phyloP scores from a whole-genome alignment of 176 grass and related monocot genomes.

The Rhynchospora tenuis region DNA sequence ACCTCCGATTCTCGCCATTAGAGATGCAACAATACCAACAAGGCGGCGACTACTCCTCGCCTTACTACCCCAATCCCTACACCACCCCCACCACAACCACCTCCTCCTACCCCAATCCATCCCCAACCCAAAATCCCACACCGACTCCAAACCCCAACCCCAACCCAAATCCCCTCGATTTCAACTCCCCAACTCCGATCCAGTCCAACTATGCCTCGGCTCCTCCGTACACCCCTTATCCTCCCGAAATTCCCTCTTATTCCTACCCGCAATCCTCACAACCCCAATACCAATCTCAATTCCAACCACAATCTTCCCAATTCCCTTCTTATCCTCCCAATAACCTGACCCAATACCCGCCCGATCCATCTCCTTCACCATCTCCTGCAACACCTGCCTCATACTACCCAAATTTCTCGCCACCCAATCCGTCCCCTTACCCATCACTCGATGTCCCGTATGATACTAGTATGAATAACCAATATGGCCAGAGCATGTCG shows the following conservation, averaged over 20 bases:
- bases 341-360: conserved; percentile 36
- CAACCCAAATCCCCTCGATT: conserved; percentile 39
- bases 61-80: conserved; percentile 26
- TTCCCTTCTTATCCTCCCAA: conserved; percentile 23
- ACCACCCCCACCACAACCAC: conserved; percentile 1
- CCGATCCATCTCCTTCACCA: conserved; percentile 26
- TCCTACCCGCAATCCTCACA: conserved; percentile 42
- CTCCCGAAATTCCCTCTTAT: conserved; percentile 35
- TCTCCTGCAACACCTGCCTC: background rate
- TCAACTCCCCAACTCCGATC: conserved; percentile 33
- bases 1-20: background rate
- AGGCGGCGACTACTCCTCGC: conserved; percentile 22
- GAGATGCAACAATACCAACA: conserved; percentile 17
- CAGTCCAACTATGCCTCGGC: conserved; percentile 54
- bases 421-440: conserved; percentile 43
- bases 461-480: conserved; percentile 15
- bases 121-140: conserved; percentile 15
- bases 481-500: conserved; percentile 30
- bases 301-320: conserved; percentile 26
- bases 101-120: background rate
- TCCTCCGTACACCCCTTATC: conserved; percentile 67
- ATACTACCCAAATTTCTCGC: conserved; percentile 30
- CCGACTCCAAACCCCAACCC: conserved; percentile 33
- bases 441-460: conserved; percentile 46
- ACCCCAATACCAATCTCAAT: conserved; percentile 23